These are phyloP conservation scores for Colletotrichum orchidophilum DNA, from an alignment of 2,329 filamentous ascomycete genomes.

Conservation along the genomic window DNA sequence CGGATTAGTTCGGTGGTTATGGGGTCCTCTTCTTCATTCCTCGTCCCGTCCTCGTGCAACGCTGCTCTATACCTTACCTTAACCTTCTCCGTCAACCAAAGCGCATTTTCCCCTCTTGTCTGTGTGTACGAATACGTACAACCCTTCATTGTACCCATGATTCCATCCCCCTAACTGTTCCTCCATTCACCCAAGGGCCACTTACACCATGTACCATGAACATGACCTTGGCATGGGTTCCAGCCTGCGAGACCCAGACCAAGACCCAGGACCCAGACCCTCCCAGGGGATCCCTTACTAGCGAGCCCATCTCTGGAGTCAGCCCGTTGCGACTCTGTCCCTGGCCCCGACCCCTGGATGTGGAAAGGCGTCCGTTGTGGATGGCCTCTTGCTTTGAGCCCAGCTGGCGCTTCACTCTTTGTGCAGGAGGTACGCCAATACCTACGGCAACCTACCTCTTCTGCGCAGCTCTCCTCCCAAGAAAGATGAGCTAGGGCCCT, in stretches of 20 bases:
- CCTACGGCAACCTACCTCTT: background rate
- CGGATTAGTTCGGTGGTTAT: background rate
- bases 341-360: slow-evolving; percentile 27
- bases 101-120: background rate
- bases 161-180: background rate
- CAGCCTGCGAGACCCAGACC: background rate
- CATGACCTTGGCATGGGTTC: slow-evolving; percentile 2
- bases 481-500: slow-evolving; percentile 16
- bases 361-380: slow-evolving; percentile 32
- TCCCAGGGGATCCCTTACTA: slow-evolving; percentile 25
- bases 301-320: slow-evolving; percentile 32
- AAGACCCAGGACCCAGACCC: slow-evolving; percentile 11
- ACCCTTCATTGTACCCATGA: background rate
- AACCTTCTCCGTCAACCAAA: slow-evolving; percentile 3
- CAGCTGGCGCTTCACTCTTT: slow-evolving; percentile 2
- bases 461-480: background rate
- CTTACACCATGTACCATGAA: background rate
- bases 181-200: background rate
- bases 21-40: background rate
- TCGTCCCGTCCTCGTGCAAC: background rate
- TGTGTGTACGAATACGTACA: background rate
- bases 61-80: background rate
- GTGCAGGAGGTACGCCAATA: background rate
- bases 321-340: slow-evolving; percentile 32
- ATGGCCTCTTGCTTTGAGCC: slow-evolving; percentile 29